These are phyloP conservation scores for Colletotrichum echinochloae DNA, from an alignment of 2,329 filamentous ascomycete genomes.

Conservation along the genomic window DNA sequence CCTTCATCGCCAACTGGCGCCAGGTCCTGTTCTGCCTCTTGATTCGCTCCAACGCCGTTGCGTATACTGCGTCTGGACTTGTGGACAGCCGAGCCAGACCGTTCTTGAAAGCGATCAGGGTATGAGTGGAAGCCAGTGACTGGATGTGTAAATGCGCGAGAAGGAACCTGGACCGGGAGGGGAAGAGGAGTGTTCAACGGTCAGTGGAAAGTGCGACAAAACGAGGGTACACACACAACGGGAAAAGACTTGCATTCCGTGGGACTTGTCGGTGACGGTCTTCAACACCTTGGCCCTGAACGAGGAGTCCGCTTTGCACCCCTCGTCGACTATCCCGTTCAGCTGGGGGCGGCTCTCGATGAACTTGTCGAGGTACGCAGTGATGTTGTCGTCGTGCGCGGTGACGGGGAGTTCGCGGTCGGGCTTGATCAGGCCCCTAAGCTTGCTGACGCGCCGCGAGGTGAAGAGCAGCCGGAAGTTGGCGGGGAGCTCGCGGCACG, in stretches of 20 bases:
- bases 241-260: conserved; percentile 14
- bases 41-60: neutral
- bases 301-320: neutral
- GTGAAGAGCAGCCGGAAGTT: conserved; percentile 14
- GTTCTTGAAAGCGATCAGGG: neutral
- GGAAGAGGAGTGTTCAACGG: no score
- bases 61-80: conserved; percentile 8
- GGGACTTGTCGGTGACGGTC: conserved; percentile 5
- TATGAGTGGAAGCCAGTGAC: neutral
- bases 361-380: conserved; percentile 13
- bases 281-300: neutral
- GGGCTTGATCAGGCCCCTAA: neutral
- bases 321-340: neutral
- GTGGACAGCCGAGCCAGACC: neutral
- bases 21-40: neutral
- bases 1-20: conserved; percentile 4
- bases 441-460: neutral
- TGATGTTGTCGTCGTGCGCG: conserved; percentile 9
- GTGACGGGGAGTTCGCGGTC: neutral
- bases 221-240: no score
- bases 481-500: conserved; percentile 6
- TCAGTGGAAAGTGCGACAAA: neutral
- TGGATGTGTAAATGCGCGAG: conserved; percentile 28
- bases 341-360: conserved; percentile 2
- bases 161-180: neutral